These are phyloP conservation scores for Thermothelomyces thermophilus DNA, from an alignment of 2,329 filamentous ascomycete species.

Conservation along the genomic window DNA sequence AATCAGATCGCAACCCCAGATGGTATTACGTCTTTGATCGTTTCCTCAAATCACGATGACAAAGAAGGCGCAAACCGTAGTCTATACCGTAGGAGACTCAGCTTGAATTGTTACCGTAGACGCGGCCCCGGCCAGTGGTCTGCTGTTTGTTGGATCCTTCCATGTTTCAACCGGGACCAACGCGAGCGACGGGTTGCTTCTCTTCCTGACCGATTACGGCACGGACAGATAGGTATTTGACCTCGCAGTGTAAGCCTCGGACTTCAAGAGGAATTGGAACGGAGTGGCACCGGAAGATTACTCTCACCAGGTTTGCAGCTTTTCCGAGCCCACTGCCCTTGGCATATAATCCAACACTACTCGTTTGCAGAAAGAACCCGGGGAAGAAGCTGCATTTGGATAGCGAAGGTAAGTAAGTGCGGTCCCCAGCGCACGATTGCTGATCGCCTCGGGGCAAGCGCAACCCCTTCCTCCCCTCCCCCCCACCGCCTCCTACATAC, in stretches of 20 bases:
- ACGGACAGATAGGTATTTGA: background rate
- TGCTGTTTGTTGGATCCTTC: conserved; percentile 4
- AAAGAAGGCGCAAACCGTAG: too few species aligned
- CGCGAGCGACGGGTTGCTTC: background rate
- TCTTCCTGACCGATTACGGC: background rate
- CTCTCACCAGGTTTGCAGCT: too few species aligned
- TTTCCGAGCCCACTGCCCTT: conserved; percentile 11
- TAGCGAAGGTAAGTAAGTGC: conserved; percentile 1
- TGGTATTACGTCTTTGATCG: background rate
- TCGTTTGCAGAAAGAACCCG: background rate
- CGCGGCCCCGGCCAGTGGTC: background rate
- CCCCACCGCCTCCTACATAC: too few species aligned
- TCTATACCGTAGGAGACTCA: too few species aligned
- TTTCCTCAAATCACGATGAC: too few species aligned
- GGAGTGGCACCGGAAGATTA: background rate
- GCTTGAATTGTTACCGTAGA: too few species aligned
- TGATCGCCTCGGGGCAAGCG: too few species aligned
- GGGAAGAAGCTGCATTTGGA: background rate
- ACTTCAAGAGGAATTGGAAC: background rate
- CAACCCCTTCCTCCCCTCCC: too few species aligned
- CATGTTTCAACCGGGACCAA: conserved; percentile 2
- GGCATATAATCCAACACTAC: conserved; percentile 8
- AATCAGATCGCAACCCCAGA: background rate
- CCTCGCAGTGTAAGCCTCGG: background rate
- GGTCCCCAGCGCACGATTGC: background rate